Base-by-base conservation (phyloP, 768 basidiomycete species). In the Mycena chlorophos region DNA sequence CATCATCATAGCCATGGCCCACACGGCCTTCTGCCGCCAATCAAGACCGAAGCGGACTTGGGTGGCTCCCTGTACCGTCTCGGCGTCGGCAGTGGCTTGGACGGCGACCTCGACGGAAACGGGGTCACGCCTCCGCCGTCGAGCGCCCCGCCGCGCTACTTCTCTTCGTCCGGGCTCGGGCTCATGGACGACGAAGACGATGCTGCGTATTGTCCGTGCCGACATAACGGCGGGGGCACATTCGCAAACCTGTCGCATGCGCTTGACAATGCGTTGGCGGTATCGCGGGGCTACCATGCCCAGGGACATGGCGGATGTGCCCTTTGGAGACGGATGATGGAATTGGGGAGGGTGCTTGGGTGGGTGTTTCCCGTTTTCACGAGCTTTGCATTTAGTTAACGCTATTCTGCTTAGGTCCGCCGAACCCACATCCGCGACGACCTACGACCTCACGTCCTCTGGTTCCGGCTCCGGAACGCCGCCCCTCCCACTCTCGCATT, bases 1-100 rank as follows among this genome's bases (percentile, higher is more conserved):
- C 58, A 12, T 10, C 34, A 10, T 10, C n/a, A 10, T n/a, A 37
- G 12, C 34, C 34, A n/a, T n/a, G n/a, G 34, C 60, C 52, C 5
- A 38, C 52, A 28, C n/a, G n/a, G n/a, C n/a, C 40, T 61, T 6
- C 60, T 61, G 30, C 60, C 60, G 3, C 84, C 84, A 52, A 86
- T 87, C 71, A 88, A 89, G 71, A 82, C 85, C 50, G 88, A 89
- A 62, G 79, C 81, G 10, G 61, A 74, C 29, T 45, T 78, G 49
- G 86, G 86, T 22, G 68, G 80, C 13, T 78, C 80, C 60, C 77
- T 88, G 37, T 88, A 89, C 71, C 85, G 87, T 88, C 72, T 84
- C 85, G 19, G 79, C 83, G 12, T 87, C 85, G 4, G 81, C 81
- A 51, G n/a, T n/a, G n/a, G n/a, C n/a, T n/a, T n/a, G n/a, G n/a